Evolutionary conservation across 2,329 filamentous ascomycete species (phyloP), one percentile per base, ranked within the genome.

Genomic region (Colletotrichum noveboracense): DNA sequence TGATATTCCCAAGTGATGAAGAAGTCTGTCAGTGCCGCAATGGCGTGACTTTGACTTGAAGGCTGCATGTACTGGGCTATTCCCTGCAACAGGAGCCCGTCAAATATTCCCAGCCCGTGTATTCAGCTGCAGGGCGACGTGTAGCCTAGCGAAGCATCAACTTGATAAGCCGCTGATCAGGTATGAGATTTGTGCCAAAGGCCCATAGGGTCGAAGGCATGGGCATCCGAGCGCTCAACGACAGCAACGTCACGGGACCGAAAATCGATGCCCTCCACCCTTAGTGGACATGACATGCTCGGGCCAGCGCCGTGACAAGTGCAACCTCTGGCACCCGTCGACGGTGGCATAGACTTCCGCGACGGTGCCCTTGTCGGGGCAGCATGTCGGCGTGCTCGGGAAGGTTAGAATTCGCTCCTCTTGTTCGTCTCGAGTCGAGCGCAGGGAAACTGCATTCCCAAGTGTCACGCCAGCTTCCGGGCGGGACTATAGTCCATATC

Each of bases 41-140:
- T 75, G 72, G 72, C 62, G 55, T 72, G 72, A 72, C 61, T 72
- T 72, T 72, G 56, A 62, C 62, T 72, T 43, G 14, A 6, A 55
- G 55, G 69, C 62, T 72, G 62, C 72, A 75, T 67, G 43, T 61
- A 21, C 55, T 67, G 55, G 69, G 61, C 55, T 48, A 8, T n/a
- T 64, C 72, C 72, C 62, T 72, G 69, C 56, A 34, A 36, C 21
- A n/a, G 38, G 28, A 64, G 66, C 67, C 67, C 55, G 67, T 55
- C 62, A 28, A 55, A 32, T n/a, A 32, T 32, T 62, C 38, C 67
- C 18, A 66, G 71, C 70, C 60, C 32, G 60, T 74, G 52, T 65
- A 26, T 48, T 65, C 26, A 18, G 60, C 56, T 58, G 66, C 71
- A 74, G 71, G 60, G 36, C 61, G 66, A 55, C 48, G 56, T 60